These are phyloP conservation scores for Otatea glauca DNA, from an alignment of 176 grass and related monocot genomes.

Conservation along the genomic window DNA sequence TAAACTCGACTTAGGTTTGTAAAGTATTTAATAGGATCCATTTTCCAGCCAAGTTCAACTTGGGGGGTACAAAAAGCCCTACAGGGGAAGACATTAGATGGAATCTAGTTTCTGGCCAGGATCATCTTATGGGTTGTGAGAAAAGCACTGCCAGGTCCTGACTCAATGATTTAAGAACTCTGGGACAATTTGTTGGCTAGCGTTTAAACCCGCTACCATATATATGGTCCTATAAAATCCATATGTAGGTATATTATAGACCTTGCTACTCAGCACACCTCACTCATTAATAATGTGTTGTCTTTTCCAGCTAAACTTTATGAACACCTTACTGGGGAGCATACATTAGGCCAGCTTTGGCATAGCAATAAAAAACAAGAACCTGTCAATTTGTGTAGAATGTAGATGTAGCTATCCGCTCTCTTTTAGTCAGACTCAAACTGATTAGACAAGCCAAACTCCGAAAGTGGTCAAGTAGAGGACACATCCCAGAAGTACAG, in stretches of 20 bases:
- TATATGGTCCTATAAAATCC: background rate
- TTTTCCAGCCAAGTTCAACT: constrained; percentile 9
- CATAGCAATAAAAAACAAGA: constrained; percentile 10
- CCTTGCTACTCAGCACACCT: constrained; percentile 16
- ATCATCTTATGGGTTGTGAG: background rate
- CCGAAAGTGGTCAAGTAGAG: background rate
- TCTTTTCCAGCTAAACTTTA: background rate
- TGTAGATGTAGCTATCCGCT: background rate
- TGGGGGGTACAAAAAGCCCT: background rate
- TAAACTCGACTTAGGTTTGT: background rate
- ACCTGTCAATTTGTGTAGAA: constrained; percentile 4
- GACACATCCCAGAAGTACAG: background rate
- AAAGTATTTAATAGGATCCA: background rate
- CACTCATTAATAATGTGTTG: background rate
- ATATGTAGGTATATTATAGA: constrained; percentile 5
- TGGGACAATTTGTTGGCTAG: constrained; percentile 4
- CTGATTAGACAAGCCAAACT: constrained; percentile 4
- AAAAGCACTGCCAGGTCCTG: background rate
- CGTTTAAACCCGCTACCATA: constrained; percentile 2
- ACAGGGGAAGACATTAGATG: background rate
- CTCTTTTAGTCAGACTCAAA: background rate
- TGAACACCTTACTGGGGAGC: background rate
- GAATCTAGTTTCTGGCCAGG: constrained; percentile 3
- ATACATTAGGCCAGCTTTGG: constrained; percentile 8
- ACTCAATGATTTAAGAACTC: background rate